Evolutionary conservation across 305 asterid genomes (phyloP), one percentile per base, ranked within the genome.

Genomic region (Withania somnifera): DNA sequence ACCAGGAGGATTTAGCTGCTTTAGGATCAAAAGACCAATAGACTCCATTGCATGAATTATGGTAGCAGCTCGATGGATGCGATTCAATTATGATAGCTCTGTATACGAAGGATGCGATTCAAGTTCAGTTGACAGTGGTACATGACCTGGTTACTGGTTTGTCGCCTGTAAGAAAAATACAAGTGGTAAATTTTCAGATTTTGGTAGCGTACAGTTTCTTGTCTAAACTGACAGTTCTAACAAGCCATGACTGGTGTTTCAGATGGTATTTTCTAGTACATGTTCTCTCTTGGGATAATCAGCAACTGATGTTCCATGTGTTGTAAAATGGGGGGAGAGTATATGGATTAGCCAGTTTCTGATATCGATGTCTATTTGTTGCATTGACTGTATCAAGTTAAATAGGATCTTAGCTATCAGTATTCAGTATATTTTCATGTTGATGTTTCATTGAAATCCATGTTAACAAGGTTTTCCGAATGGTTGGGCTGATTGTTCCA

Each of bases 1-100:
- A 83, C 40, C 97, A 94, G 84, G 98, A 92, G 84, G 89, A 87
- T 83, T 60, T 85, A 76, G 90, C 84, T 54, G 86, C 90, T 36
- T 81, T 80, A 84, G 90, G 84, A 22, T 47, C 78, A 40, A 87
- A 87, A 24, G 81, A 66, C 83, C 58, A 77, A 82, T 30, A 61
- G 34, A 61, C 57, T 36, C 24, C 20, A 60, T 19, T 45, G 76
- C 61, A 50, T 17, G 60, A 61, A 63, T 51, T 40, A 24, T 38
- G 82, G 38, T 24, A 57, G 24, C 24, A n/a, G 22, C 40, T 61
- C 11, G 76, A 26, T 7, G 22, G 47, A 73, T 47, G 58, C 50
- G 57, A 17, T 73, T 73, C 1, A 5, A 30, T 51, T 40, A 24
- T 38, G 82, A 24, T 24, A 57, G 24, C 24, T 40, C 40, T 61